Base-by-base conservation (phyloP, 2,329 filamentous ascomycete genomes). In the Alternaria angustiovoidea region DNA sequence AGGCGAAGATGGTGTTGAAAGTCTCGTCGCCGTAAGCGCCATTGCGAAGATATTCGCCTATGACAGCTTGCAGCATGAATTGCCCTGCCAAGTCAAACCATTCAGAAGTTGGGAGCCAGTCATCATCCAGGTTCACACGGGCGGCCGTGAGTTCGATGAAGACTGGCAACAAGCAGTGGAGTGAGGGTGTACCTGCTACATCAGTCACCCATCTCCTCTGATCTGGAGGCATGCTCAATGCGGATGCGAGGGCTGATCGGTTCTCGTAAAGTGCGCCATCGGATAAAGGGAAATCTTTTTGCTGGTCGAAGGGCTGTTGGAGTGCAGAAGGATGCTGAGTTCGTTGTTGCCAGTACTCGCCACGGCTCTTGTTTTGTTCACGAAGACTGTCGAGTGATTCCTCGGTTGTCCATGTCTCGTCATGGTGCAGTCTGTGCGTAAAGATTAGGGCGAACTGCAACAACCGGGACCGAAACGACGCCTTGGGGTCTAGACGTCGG, bases 71-170 rank as follows among this genome's bases (percentile, higher is more conserved):
- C 8, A 83, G 66, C 78, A 86, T 83, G 58, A 84, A 83, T 16
- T 80, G 76, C 1, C 76, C 80, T 1, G 81, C 78, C 9, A 85
- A 69, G 22, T 82, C 74, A 65, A 83, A 80, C 80, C 82, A 85
- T 11, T 77, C 71, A 7, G 71, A 64, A 5, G 71, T 77, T 4
- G 80, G 73, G 6, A 66, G 57, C 66, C 74, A 78, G 39, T 78
- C 73, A 28, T 72, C 73, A 41, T 63, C 69, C 18, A 76, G 64
- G 16, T 65, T 60, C 9, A 70, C 62, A 36, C 81, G 75, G 7
- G 76, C 69, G 3, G 78, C 75, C 18, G 83, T 84, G 89, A 87
- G 73, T 28, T 78, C 72, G 65, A 86, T 78, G 69, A 87, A 86
- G 5, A 81, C 71, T 2, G 82, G 78, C 2, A 85, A 72, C 6